A percentile compares a stretch with the other conserved stretches of the same genome.
Evolutionary conservation across 2,329 filamentous ascomycete species (phyloP).

Genomic region (Paecilomyces sp.): DNA sequence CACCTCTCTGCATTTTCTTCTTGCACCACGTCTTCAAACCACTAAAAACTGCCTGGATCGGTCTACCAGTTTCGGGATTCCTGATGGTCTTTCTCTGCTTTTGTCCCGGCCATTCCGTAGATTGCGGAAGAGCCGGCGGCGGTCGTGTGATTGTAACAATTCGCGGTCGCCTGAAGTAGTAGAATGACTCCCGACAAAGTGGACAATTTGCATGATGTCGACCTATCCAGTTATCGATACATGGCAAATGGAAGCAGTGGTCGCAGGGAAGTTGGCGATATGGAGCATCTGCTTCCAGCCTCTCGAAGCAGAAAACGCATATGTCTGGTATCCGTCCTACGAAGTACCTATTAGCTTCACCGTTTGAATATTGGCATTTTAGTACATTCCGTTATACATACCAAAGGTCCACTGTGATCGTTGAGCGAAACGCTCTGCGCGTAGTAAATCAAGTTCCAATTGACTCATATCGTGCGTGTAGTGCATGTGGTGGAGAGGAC

Average conservation of each 20-base stretch:
- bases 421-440: neutral
- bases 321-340: neutral
- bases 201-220: constrained; percentile 1
- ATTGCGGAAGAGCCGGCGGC: neutral
- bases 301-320: constrained; percentile 1
- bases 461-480: neutral
- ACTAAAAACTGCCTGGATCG: neutral
- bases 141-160: neutral
- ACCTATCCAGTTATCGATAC: constrained; percentile 3
- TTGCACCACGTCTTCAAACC: neutral
- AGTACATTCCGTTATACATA: neutral
- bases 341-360: neutral
- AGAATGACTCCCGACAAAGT: neutral
- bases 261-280: constrained; percentile 3
- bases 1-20: neutral
- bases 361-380: neutral
- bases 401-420: neutral
- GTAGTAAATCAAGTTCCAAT: neutral
- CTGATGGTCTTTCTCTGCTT: neutral
- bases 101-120: neutral
- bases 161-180: neutral
- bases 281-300: neutral
- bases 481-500: neutral
- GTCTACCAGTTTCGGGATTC: neutral
- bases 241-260: constrained; percentile 1